Base-by-base conservation (phyloP, 2,329 filamentous ascomycete species). In the Fusarium gaditjirri region DNA sequence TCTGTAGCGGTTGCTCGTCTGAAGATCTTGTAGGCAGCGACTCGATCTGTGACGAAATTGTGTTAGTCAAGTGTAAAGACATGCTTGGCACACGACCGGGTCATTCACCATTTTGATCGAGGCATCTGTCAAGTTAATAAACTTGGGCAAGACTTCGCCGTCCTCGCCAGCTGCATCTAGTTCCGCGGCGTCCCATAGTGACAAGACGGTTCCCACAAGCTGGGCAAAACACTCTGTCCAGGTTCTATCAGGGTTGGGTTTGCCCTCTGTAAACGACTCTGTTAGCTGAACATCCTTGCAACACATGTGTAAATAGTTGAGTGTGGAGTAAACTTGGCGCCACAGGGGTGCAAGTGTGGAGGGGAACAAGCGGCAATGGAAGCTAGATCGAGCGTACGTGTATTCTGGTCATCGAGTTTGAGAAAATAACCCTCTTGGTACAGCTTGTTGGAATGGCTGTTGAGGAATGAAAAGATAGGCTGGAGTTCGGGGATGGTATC, bases 181-280 rank as follows among this genome's bases (percentile, higher is more conserved):
- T 80, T 96, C 94, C 72, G 93, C 91, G 29, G 95, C 95, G 82
- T 99, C 95, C 96, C 96, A 99, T 54, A 98, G 85, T 11, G 96
- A 98, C 63, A 99, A 84, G 21, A 98, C 94, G 3, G 96, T 98
- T 73, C 96, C 96, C 23, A 98, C 94, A 21, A 99, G 90, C 80
- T 98, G 96, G 46, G 95, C 95, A 83, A 98, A 99, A 82, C 94
- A 98, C 85, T 99, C 96, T 41, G 93, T 93, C 96, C 96, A 99
- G 72, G 91, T 93, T 76, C 96, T 88, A 81, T 98, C 95, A 44
- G 88, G 83, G 79, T 95, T 97, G 16, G 94, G 93, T 71, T 92
- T 91, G 55, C 96, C 96, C 82, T 95, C 94, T 97, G 81, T 54
- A 31, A 65, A 55, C 52, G 35, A 52, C n/a, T 21, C 52, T 77